Percentiles rank a stretch among this genome's conserved stretches.
These are phyloP conservation scores for Mycena citricolor DNA, from an alignment of 1,284 basidiomycete species.

Conservation along the genomic window DNA sequence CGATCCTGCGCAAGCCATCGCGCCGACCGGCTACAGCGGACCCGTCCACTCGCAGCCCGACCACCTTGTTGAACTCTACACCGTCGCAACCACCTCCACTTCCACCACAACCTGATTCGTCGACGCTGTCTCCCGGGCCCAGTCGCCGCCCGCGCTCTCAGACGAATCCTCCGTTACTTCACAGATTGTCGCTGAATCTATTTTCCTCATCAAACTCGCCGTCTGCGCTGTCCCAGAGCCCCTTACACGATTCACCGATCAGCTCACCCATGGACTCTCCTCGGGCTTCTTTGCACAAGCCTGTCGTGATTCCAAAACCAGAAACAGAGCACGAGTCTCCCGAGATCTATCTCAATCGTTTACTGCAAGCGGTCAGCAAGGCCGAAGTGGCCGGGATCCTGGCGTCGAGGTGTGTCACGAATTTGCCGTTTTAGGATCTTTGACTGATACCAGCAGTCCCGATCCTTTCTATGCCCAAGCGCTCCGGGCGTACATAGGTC, in stretches of 20 bases:
- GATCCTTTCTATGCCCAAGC: slow-evolving; percentile 75
- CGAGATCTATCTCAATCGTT: slow-evolving; percentile 64
- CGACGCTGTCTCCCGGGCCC: slow-evolving; percentile 16
- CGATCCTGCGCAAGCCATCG: slow-evolving; percentile 12
- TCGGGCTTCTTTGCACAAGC: slow-evolving; percentile 45
- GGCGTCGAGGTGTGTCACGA: slow-evolving; percentile 67
- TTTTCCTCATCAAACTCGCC: slow-evolving; percentile 41
- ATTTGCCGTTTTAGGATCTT: slow-evolving; percentile 13
- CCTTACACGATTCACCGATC: slow-evolving; percentile 19
- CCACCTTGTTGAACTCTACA: slow-evolving; percentile 2
- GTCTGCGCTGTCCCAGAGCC: slow-evolving; percentile 22
- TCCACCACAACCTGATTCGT: slow-evolving; percentile 16
- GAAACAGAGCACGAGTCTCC: slow-evolving; percentile 63
- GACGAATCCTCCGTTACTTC: slow-evolving; percentile 70
- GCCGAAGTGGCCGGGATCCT: slow-evolving; percentile 77
- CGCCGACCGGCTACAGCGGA: slow-evolving; percentile 35
- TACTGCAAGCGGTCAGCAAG: slow-evolving; percentile 66
- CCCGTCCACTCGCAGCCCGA: slow-evolving; percentile 23
- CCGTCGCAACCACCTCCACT: not conserved
- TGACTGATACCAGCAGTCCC: slow-evolving; percentile 45
- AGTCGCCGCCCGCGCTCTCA: slow-evolving; percentile 53
- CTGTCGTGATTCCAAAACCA: slow-evolving; percentile 51
- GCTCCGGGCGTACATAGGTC: slow-evolving; percentile 70
- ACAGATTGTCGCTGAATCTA: slow-evolving; percentile 68
- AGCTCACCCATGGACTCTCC: slow-evolving; percentile 43